These are phyloP conservation scores for Guillardia theta DNA, from an alignment of 78 protist genomes.

Conservation along the genomic window DNA sequence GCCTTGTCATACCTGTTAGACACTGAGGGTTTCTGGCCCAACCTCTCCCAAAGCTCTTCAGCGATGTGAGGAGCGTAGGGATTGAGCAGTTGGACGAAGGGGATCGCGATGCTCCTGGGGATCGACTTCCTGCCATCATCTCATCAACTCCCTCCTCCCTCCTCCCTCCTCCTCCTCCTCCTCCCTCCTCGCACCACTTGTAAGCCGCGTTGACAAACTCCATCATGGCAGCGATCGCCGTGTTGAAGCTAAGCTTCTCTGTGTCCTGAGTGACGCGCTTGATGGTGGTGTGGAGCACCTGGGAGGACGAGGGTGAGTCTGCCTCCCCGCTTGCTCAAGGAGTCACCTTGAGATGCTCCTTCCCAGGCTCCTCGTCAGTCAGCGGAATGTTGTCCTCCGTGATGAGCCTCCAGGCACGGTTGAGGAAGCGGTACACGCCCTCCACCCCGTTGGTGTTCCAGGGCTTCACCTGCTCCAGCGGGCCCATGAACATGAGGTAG, in stretches of 20 bases:
- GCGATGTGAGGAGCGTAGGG: constrained; percentile 72
- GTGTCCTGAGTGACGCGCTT: constrained; percentile 27
- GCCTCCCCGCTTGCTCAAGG: neutral
- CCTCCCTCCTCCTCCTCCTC: neutral
- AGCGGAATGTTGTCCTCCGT: neutral
- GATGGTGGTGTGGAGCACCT: constrained; percentile 25
- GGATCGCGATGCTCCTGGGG: neutral
- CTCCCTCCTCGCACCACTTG: no score
- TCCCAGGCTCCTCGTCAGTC: neutral
- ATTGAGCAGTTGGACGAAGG: constrained; percentile 44
- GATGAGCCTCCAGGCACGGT: neutral
- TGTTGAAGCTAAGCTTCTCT: constrained; percentile 42
- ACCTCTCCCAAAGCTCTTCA: constrained; percentile 53
- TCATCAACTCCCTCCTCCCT: no score
- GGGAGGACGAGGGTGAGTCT: no score
- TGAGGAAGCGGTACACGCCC: constrained; percentile 48
- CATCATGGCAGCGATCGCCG: constrained; percentile 56
- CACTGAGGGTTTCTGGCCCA: neutral
- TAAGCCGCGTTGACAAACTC: neutral
- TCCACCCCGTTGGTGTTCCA: neutral
- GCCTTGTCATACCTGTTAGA: no score
- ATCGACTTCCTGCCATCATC: no score
- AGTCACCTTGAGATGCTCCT: constrained; percentile 14
- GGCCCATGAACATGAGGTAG: constrained; percentile 61
- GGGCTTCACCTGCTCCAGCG: constrained; percentile 47